Base-by-base conservation (phyloP, 1,139 yeast species). In the Geotrichum bryndzae region DNA sequence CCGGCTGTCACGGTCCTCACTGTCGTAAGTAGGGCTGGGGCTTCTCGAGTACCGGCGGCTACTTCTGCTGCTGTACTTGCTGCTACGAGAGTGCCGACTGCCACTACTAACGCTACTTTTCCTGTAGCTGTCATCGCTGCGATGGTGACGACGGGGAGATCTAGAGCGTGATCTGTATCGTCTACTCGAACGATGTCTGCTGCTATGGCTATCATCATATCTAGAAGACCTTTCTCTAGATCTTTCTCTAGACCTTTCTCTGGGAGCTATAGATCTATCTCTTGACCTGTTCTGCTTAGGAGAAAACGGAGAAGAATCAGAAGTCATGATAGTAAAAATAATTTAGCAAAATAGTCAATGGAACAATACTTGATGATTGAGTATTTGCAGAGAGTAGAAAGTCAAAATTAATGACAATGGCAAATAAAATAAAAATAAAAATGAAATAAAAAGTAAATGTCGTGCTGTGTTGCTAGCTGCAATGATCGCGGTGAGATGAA, bases 1-100 rank as follows among this genome's bases (percentile, higher is more conserved):
- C 22, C 78, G 67, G 53, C 69, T 66, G 61, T 74, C 78, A 18
- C 76, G 67, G 45, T 72, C 74, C 1, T 33, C 56, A 22, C 46
- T 46, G 25, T 46, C 53, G 27, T 25, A 15, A 22, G 25, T 25
- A 13, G 59, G 57, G 15, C 56, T 35, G 18, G 60, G 64, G 48
- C 46, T 41, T 41, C 46, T 41, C 46, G 46, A 41, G 46, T 41
- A 41, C 18, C 22, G 18, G 46, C 18, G 46, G 46, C 46, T 41
- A 41, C 46, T 41, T 41, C 46, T 41, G 46, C 46, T 41, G 46
- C 46, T 41, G 22, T 41, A 41, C 46, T 41, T 41, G 46, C 46
- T 41, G 15, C 46, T 41, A 41, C 46, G 46, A 41, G 46, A 41
- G 18, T 41, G 18, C 6, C 46, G 13, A 6, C 46, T n/a, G 46